These are phyloP conservation scores for Amauroascus verrucosus DNA, from an alignment of 2,329 filamentous ascomycete species.

Conservation along the genomic window DNA sequence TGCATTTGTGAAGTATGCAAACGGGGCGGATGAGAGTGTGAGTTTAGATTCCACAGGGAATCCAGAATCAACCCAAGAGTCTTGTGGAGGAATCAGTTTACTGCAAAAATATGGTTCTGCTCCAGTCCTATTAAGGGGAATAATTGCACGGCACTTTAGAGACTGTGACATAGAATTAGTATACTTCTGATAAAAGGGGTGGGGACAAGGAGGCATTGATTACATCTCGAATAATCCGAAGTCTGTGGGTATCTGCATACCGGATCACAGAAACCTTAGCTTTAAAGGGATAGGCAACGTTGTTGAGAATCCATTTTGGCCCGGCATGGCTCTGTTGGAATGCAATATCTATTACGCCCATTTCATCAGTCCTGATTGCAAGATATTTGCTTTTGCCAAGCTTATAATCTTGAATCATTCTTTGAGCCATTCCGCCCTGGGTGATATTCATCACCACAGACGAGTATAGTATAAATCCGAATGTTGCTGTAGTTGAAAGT, in stretches of 20 bases:
- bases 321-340: conserved; percentile 4
- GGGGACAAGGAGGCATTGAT: neutral
- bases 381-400: conserved; percentile 13
- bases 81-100: conserved; percentile 9
- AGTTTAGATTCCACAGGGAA: conserved; percentile 11
- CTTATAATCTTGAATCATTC: conserved; percentile 9
- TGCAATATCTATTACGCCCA: conserved; percentile 16
- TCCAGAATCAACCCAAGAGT: conserved; percentile 15
- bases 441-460: neutral
- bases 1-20: conserved; percentile 13
- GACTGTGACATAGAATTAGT: conserved; percentile 10
- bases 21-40: conserved; percentile 3
- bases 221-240: conserved; percentile 14
- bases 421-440: neutral
- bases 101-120: conserved; percentile 14
- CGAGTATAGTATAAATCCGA: conserved; percentile 6
- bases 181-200: neutral
- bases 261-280: conserved; percentile 6
- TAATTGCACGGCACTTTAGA: conserved; percentile 16
- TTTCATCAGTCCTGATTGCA: conserved; percentile 12
- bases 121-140: conserved; percentile 12
- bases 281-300: conserved; percentile 6
- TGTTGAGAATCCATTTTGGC: conserved; percentile 14
- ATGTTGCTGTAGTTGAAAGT: neutral
- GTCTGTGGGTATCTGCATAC: conserved; percentile 1